Base-by-base conservation (phyloP, 2,329 filamentous ascomycete species). In the Hypoxylon sp. region DNA sequence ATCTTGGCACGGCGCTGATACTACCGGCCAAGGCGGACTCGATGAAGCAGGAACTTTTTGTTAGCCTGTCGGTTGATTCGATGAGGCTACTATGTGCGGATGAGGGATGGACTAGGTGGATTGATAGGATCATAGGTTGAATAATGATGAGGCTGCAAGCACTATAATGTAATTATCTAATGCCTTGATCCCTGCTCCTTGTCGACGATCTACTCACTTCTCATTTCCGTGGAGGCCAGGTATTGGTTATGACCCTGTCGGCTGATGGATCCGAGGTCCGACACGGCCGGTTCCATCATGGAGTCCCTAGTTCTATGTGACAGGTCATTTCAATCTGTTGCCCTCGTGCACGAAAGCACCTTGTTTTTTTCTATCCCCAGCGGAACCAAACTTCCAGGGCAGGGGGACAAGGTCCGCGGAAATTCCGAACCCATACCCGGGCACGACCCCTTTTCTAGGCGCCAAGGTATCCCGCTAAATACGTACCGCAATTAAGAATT, bases 121-220 rank as follows among this genome's bases (percentile, higher is more conserved):
- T 79, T 37, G 77, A 79, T 68, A 76, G 73, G 61, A 65, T 78
- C 47, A 75, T 79, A 68, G 76, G 75, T 56, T 79, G 69, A 77
- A 70, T 68, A 67, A 70, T 63, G 65, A 70, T 60, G 71, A 72
- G 72, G 65, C 65, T 71, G 65, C 64, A 70, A 71, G 54, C 64
- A 58, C 58, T 67, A 68, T 70, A 68, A 72, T 66, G 62, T 72
- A 72, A 72, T 69, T 69, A 70, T 70, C 68, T 72, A 70, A 70
- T 68, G 60, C 67, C 63, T 64, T 67, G 60, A 70, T 65, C 70
- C 70, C 57, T 68, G 68, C 54, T 39, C 70, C 65, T 51, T 58
- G 68, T 70, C 63, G 63, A 70, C 57, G 68, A 67, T 72, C 65
- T 70, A 65, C 67, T 71, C 61, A 65, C 60, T 71, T 70, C 63